Evolutionary conservation across 2,329 filamentous ascomycete genomes (phyloP), one percentile per base, ranked within the genome.

Genomic region (Pleoardoris graminearum): DNA sequence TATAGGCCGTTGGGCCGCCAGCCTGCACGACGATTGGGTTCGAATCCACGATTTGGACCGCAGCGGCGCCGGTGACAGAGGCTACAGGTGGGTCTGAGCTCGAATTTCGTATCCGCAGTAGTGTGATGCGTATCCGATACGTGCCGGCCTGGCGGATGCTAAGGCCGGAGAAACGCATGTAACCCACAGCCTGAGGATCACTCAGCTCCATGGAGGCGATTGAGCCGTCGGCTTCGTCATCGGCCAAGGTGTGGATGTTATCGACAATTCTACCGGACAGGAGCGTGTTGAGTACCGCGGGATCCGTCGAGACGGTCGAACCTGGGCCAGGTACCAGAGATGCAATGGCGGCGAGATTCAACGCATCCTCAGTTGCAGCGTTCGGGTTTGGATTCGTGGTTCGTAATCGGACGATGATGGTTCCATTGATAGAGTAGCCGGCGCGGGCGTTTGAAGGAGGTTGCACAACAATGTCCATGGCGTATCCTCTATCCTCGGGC

Each of bases 401-500:
- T 32, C 69, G 59, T 41, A 73, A 51, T 14, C 69, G 68, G n/a
- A 72, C 69, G 21, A 72, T 62, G 29, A 72, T 61, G 27, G 68
- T 62, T 30, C 68, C 64, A 29, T 65, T 57, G 48, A 73, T 57
- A 25, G 64, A 54, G 44, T 70, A 59, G 36, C 69, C 71, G 21
- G 66, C 65, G 37, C 63, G 65, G 45, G 68, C 70, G 35, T 57
- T 70, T 25, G 65, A 55, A 2, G 71, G 71, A 6, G 71, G 71
- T 49, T 74, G 71, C 12, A 73, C 65, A 14, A 73, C 56, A 29
- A 74, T 68, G 48, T 74, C 71, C 71, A 74, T 74, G 46, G 59
- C 65, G 65, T 73, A 74, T 19, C 60, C 55, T 17, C 70, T 70
- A 12, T 70, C 67, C 35, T 66, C 65, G 46, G 65, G 61, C 8